Conservation (phyloP, 1,139 yeast genomes). For the Hansenula lynferdii region DNA sequence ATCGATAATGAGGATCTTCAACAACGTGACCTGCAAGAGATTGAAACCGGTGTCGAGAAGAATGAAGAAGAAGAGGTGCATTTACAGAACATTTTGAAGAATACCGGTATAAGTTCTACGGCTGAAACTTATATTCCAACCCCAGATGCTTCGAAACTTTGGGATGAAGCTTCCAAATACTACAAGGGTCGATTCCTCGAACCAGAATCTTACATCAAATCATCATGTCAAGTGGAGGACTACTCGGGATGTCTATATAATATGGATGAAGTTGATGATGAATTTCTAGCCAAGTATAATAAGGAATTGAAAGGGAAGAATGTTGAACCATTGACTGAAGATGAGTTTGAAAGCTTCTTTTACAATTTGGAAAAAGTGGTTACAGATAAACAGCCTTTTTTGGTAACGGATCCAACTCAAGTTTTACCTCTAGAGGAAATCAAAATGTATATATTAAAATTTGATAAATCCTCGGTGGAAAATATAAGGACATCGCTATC, state of each 20-base stretch:
- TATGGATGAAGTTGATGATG: slow-evolving; percentile 88
- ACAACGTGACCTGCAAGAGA: slow-evolving; percentile 82
- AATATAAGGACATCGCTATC: slow-evolving; percentile 29
- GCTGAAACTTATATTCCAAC: slow-evolving; percentile 87
- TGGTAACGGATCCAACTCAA: slow-evolving; percentile 79
- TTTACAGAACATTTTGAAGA: slow-evolving; percentile 68
- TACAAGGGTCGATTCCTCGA: slow-evolving; percentile 64
- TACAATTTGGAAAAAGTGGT: slow-evolving; percentile 71
- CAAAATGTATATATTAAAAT: slow-evolving; percentile 36
- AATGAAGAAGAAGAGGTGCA: slow-evolving; percentile 98
- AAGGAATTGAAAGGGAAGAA: slow-evolving; percentile 19
- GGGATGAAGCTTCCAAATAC: slow-evolving; percentile 73
- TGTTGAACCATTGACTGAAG: slow-evolving; percentile 51
- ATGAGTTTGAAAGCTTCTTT: slow-evolving; percentile 79
- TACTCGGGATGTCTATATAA: slow-evolving; percentile 82
- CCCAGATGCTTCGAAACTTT: slow-evolving; percentile 85
- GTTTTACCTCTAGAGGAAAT: slow-evolving; percentile 70
- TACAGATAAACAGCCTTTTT: slow-evolving; percentile 80
- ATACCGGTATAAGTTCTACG: slow-evolving; percentile 30
- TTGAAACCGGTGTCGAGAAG: slow-evolving; percentile 98
- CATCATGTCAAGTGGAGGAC: slow-evolving; percentile 94
- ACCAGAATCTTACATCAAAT: slow-evolving; percentile 80
- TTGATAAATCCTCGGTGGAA: slow-evolving; percentile 26
- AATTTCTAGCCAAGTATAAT: slow-evolving; percentile 46
- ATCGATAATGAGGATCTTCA: slow-evolving; percentile 61